These are phyloP conservation scores for Lachnellula occidentalis DNA, from an alignment of 2,329 filamentous ascomycete genomes.

Conservation along the genomic window DNA sequence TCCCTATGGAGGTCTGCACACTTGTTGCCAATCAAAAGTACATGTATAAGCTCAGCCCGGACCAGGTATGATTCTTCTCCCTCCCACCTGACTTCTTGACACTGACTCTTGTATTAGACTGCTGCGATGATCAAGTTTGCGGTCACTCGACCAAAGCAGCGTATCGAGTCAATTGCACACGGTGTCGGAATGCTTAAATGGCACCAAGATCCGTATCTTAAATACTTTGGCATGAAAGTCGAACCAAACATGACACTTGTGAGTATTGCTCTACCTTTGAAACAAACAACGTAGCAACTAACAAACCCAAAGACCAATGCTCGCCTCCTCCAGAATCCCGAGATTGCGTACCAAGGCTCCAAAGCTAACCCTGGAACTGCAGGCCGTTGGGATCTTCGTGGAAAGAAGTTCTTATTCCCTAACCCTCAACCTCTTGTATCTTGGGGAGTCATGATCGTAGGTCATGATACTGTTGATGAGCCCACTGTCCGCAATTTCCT, in stretches of 20 bases:
- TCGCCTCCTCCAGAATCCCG: conserved; percentile 64
- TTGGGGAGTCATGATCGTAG: conserved; percentile 72
- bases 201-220: conserved; percentile 62
- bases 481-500: conserved; percentile 47
- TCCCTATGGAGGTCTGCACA: conserved; percentile 57
- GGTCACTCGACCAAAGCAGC: conserved; percentile 66
- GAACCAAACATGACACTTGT: conserved; percentile 54
- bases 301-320: conserved; percentile 50
- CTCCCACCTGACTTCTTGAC: not conserved
- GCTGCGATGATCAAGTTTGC: conserved; percentile 89
- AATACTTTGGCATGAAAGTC: conserved; percentile 69
- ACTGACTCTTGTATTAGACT: conserved; percentile 49
- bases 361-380: conserved; percentile 54
- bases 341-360: conserved; percentile 53
- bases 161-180: conserved; percentile 61
- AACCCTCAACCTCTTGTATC: conserved; percentile 58
- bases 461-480: conserved; percentile 46
- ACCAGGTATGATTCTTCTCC: conserved; percentile 33
- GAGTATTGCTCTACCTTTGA: conserved; percentile 1
- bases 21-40: conserved; percentile 54
- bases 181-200: conserved; percentile 66
- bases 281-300: conserved; percentile 3
- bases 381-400: conserved; percentile 84
- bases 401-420: conserved; percentile 66
- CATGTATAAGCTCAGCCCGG: conserved; percentile 53